These are phyloP conservation scores for Aureobasidium melanogenum DNA, from an alignment of 2,329 filamentous ascomycete species.

Conservation along the genomic window DNA sequence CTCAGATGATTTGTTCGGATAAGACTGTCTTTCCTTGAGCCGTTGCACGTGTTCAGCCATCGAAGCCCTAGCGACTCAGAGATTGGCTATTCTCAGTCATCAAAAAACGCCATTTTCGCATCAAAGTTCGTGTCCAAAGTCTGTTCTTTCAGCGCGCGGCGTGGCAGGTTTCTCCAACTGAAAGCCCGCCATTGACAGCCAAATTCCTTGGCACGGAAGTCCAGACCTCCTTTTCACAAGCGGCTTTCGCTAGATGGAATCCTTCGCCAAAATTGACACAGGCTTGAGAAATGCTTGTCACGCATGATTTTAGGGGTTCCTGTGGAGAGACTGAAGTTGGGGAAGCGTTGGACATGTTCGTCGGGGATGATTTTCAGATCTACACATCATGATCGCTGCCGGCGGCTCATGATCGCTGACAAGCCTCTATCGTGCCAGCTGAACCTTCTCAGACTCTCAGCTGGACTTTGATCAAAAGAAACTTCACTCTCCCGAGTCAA, in stretches of 20 bases:
- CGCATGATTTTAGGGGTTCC: background rate
- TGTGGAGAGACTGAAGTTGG: background rate
- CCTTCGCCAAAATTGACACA: background rate
- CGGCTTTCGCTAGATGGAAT: background rate
- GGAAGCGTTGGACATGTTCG: background rate
- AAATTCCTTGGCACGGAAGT: background rate
- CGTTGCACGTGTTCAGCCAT: background rate
- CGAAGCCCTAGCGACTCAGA: background rate
- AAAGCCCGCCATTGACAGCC: background rate
- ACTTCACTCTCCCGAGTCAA: slow-evolving; percentile 1
- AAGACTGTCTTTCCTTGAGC: background rate
- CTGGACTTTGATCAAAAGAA: background rate
- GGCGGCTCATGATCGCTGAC: background rate
- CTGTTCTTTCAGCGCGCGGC: background rate
- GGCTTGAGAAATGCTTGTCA: background rate
- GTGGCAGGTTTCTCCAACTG: background rate
- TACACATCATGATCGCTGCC: background rate
- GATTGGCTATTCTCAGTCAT: slow-evolving; percentile 1
- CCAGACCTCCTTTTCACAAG: background rate
- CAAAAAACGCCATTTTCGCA: background rate
- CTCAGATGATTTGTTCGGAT: background rate
- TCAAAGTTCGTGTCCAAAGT: background rate
- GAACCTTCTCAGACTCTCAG: background rate
- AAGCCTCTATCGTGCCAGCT: background rate
- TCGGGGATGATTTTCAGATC: background rate